These are phyloP conservation scores for Cladophialophora exuberans DNA, from an alignment of 2,329 filamentous ascomycete species.

Conservation along the genomic window DNA sequence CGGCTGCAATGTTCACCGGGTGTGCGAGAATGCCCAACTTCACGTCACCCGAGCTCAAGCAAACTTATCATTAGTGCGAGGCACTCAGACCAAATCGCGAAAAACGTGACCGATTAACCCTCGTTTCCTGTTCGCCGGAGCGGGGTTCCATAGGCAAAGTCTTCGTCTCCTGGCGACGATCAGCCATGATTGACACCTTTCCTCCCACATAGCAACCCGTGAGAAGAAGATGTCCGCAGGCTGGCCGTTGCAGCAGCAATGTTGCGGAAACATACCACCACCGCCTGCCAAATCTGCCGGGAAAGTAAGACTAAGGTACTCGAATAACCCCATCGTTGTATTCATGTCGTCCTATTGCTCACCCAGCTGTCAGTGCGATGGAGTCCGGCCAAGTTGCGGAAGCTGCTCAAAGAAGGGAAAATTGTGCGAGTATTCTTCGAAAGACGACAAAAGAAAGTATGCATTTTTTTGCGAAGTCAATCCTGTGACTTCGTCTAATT, in stretches of 20 bases:
- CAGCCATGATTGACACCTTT: no score
- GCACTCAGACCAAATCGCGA: no score
- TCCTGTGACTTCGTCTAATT: neutral
- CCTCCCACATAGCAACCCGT: no score
- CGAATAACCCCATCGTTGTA: neutral
- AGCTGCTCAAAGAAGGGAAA: neutral
- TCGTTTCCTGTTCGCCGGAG: no score
- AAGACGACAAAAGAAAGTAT: slow-evolving; percentile 10
- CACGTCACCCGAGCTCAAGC: no score
- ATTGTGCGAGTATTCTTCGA: slow-evolving; percentile 7
- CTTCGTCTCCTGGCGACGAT: no score
- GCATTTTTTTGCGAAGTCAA: neutral
- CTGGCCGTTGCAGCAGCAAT: neutral
- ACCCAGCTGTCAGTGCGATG: neutral
- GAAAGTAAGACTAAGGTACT: slow-evolving; percentile 7
- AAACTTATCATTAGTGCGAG: no score
- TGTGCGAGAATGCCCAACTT: no score
- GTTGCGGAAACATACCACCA: slow-evolving; percentile 4
- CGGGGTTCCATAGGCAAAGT: no score
- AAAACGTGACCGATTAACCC: no score
- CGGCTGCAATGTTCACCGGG: no score
- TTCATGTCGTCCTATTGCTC: neutral
- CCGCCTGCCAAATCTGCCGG: slow-evolving; percentile 5
- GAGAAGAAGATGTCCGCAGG: no score
- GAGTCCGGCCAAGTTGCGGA: neutral